Evolutionary conservation across 1,284 basidiomycete species (phyloP).

Genomic region (Xerocomus nothofagi): DNA sequence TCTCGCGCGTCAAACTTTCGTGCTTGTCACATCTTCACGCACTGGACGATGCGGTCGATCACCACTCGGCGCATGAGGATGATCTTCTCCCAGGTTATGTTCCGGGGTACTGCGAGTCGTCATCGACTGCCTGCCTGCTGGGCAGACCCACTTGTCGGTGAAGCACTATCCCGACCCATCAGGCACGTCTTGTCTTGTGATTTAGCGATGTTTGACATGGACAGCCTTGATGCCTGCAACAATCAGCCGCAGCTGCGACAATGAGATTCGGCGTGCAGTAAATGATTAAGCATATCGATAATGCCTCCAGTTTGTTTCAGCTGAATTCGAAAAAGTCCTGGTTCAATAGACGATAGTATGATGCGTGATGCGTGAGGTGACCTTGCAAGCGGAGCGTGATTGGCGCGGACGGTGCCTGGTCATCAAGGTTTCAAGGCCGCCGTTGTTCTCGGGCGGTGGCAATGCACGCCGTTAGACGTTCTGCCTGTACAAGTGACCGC

Average conservation of each 20-base stretch:
- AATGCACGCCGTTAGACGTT: background rate
- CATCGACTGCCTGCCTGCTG: background rate
- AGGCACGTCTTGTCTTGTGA: background rate
- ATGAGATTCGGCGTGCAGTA: background rate
- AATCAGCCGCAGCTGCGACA: background rate
- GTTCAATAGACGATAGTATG: too few relatives aligned
- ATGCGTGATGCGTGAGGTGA: background rate
- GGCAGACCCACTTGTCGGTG: background rate
- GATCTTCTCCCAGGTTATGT: background rate
- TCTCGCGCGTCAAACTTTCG: conserved; percentile 9
- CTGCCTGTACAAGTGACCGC: too few relatives aligned
- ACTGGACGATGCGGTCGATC: conserved; percentile 3
- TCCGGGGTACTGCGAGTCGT: too few relatives aligned
- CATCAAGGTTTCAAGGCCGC: background rate
- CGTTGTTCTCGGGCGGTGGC: background rate
- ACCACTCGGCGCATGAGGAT: background rate
- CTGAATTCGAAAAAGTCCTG: background rate
- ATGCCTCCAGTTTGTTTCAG: background rate
- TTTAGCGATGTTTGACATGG: background rate
- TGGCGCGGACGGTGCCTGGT: background rate
- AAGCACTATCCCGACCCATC: background rate
- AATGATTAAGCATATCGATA: background rate
- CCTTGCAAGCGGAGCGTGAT: background rate
- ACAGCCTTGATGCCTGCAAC: background rate
- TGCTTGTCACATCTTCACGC: conserved; percentile 12